Evolutionary conservation across 148 eudicot species (phyloP).

Genomic region (Rhododendron ferrugineum): DNA sequence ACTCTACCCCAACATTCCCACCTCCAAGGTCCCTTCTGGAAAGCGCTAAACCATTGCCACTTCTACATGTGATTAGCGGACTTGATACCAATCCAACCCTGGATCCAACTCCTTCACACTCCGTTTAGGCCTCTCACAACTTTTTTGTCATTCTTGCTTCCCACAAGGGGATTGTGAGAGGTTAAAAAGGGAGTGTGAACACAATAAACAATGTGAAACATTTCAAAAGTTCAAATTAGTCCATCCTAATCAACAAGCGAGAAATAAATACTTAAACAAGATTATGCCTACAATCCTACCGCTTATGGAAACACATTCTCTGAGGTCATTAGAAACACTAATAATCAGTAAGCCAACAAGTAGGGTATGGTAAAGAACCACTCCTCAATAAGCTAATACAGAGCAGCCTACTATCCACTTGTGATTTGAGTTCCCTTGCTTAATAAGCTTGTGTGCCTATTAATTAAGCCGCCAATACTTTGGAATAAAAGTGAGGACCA

Average conservation of each 20-base stretch:
- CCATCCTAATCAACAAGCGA: neutral
- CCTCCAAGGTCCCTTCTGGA: neutral
- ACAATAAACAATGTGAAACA: neutral
- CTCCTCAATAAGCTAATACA: neutral
- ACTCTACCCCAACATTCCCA: neutral
- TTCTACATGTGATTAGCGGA: neutral
- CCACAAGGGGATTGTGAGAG: neutral
- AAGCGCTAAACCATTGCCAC: neutral
- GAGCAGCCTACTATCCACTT: neutral
- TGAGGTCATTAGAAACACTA: neutral
- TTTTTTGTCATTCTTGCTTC: neutral
- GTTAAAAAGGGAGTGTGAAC: neutral
- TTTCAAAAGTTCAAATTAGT: neutral
- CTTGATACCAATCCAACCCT: neutral
- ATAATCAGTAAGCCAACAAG: neutral
- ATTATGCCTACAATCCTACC: neutral
- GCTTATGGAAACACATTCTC: neutral
- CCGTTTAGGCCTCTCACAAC: neutral
- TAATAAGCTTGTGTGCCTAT: neutral
- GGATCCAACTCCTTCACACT: neutral
- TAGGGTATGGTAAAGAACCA: neutral
- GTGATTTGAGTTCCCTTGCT: neutral
- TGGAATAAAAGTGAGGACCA: neutral
- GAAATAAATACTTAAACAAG: neutral
- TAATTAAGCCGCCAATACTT: neutral